A percentile compares a stretch with the other conserved stretches of the same genome.
These are phyloP conservation scores for Ceratocystis lukuohia DNA, from an alignment of 2,329 filamentous ascomycete genomes.

Conservation along the genomic window DNA sequence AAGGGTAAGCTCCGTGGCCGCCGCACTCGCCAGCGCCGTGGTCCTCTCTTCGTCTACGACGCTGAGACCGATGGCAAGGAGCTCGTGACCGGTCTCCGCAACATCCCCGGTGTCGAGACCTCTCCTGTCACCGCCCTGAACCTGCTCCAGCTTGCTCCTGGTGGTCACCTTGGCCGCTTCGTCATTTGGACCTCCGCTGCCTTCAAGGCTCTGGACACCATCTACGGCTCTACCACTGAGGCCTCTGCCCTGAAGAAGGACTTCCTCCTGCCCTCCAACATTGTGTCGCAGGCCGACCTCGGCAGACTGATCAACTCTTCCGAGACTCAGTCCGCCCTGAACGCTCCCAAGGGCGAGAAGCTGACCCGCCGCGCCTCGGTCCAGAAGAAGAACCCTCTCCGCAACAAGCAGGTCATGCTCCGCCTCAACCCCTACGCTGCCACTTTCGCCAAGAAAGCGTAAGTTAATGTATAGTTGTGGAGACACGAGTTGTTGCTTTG, in stretches of 20 bases:
- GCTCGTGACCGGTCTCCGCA: slow-evolving; percentile 89
- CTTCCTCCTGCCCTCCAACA: slow-evolving; percentile 88
- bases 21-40: slow-evolving; percentile 93
- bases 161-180: slow-evolving; percentile 98
- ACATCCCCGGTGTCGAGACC: slow-evolving; percentile 97
- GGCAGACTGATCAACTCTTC: slow-evolving; percentile 98
- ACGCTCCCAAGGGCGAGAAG: slow-evolving; percentile 78
- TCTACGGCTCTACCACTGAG: slow-evolving; percentile 89
- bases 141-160: slow-evolving; percentile 97
- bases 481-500: slow-evolving; percentile 14
- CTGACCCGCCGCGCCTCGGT: slow-evolving; percentile 79
- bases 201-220: slow-evolving; percentile 88
- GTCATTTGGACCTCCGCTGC: slow-evolving; percentile 96
- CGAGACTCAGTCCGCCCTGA: slow-evolving; percentile 93
- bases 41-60: slow-evolving; percentile 95
- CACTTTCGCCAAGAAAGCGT: slow-evolving; percentile 59
- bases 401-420: slow-evolving; percentile 97
- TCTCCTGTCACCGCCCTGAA: slow-evolving; percentile 87
- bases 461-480: slow-evolving; percentile 15
- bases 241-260: slow-evolving; percentile 94
- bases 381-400: slow-evolving; percentile 99
- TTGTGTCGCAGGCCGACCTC: slow-evolving; percentile 89
- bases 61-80: slow-evolving; percentile 90
- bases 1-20: slow-evolving; percentile 98
- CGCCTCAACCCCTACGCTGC: slow-evolving; percentile 96